phyloP scores from a whole-genome alignment of 257 asterid genomes.

The Fraxinus cuspidata region DNA sequence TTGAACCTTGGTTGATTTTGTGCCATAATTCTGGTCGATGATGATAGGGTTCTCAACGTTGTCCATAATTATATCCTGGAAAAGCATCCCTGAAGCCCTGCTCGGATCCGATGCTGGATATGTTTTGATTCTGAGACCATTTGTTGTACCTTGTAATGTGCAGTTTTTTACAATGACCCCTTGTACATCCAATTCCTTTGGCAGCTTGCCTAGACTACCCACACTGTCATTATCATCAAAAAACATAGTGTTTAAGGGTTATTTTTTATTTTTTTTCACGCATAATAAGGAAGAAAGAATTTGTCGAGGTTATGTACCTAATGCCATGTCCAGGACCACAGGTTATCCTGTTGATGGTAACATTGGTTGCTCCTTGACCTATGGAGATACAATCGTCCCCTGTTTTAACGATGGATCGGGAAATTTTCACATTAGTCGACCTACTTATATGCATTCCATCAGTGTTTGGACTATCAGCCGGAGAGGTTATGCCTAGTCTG shows the following conservation, averaged over 20 bases:
- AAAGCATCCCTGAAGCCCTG: constrained; percentile 49
- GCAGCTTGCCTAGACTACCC: constrained; percentile 64
- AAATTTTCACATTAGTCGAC: constrained; percentile 40
- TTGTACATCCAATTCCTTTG: constrained; percentile 47
- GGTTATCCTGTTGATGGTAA: constrained; percentile 45
- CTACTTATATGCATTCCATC: constrained; percentile 65
- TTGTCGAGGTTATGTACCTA: constrained; percentile 35
- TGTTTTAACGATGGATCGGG: constrained; percentile 43
- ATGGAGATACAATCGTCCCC: constrained; percentile 71
- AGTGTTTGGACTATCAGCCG: constrained; percentile 56
- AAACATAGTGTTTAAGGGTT: background rate
- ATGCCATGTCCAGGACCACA: constrained; percentile 81
- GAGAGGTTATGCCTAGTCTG: constrained; percentile 39
- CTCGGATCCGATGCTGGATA: constrained; percentile 48
- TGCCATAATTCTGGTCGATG: constrained; percentile 55
- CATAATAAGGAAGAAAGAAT: background rate
- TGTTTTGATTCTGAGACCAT: constrained; percentile 69
- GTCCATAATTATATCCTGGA: constrained; percentile 48
- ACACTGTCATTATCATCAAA: constrained; percentile 32
- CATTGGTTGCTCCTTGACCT: constrained; percentile 57
- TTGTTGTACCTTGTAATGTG: constrained; percentile 54
- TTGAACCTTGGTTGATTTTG: constrained; percentile 41
- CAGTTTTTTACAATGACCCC: constrained; percentile 60
- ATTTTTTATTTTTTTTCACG: no score
- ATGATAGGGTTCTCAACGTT: constrained; percentile 60